Base-by-base conservation (phyloP, 2,329 filamentous ascomycete species). In the Exophiala spinifera region DNA sequence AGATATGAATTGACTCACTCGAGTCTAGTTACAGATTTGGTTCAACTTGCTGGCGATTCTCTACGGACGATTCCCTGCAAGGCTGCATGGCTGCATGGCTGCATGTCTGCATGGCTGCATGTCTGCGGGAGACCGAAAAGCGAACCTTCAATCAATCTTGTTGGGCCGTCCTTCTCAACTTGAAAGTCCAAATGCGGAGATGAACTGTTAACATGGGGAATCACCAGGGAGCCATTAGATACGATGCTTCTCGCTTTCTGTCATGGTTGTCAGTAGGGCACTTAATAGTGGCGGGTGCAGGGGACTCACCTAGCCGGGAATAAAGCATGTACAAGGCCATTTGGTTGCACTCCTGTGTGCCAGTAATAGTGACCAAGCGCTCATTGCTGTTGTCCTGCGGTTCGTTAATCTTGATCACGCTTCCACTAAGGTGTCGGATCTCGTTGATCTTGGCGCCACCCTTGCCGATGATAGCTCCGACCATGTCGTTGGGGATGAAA, bases 281-380 rank as follows among this genome's bases (percentile, higher is more conserved):
- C 52, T 60, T 65, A 64, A 49, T 64, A 71, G 64, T 67, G 43
- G 19, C 47, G 69, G 79, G 77, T n/a, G n/a, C 72, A 36, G 25
- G 33, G 28, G 31, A 75, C 80, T 75, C 68, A 96, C 94, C 94
- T 71, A 99, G 87, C 80, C 94, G 85, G 56, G 90, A 95, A 75
- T 99, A 99, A 51, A 99, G 83, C 91, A 99, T 96, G 76, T 97
- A 99, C 52, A 99, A 76, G n/a, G 94, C 94, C 91, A 99, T 97
- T 68, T 96, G 89, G 76, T 99, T 99, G 79, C 91, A 96, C 74
- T 99, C 94, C 66, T 95, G 91, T 4, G 94, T 97, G 61, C 94
- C 94, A 1, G 94, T 96, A 64, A 99, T 95, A 14, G 94, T 99
- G 54, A 99, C 94, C 56, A 99, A 79, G 60, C 94, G 87, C 78